A percentile compares a stretch with the other conserved stretches of the same genome.
phyloP scores from a whole-genome alignment of 2,329 filamentous ascomycete genomes.

The Periconia sp. region DNA sequence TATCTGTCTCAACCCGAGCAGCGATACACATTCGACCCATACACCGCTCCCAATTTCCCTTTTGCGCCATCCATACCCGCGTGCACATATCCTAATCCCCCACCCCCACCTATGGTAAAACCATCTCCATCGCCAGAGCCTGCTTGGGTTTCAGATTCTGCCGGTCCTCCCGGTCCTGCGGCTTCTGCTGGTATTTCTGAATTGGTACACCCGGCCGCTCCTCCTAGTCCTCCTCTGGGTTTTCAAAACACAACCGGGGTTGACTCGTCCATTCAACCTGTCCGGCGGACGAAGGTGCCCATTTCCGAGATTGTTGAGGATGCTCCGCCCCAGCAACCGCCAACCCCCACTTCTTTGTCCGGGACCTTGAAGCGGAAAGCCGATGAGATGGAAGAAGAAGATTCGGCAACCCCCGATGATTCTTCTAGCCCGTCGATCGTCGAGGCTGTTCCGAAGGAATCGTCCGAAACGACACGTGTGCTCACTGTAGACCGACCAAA shows the following conservation, averaged over 20 bases:
- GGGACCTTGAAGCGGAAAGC: conserved; percentile 35
- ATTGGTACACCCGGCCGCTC: too few species aligned
- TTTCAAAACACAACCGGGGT: conserved; percentile 10
- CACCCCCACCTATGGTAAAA: too few species aligned
- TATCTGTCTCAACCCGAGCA: neutral
- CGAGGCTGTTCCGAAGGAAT: neutral
- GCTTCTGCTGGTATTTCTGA: too few species aligned
- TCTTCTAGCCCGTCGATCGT: neutral
- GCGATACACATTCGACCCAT: neutral
- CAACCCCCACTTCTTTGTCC: conserved; percentile 29
- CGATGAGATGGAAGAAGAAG: conserved; percentile 22
- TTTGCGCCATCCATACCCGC: too few species aligned
- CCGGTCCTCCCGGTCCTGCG: too few species aligned
- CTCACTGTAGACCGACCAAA: conserved; percentile 14
- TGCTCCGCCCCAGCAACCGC: conserved; percentile 22
- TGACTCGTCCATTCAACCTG: conserved; percentile 14
- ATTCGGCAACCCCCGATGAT: neutral
- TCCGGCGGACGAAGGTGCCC: conserved; percentile 29
- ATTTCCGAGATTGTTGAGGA: conserved; percentile 37
- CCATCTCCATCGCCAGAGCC: too few species aligned
- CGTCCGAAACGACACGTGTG: neutral
- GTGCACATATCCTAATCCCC: too few species aligned
- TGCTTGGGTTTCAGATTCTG: too few species aligned
- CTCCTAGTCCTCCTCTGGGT: neutral
- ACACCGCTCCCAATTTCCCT: too few species aligned